These are phyloP conservation scores for Polytolypa hystricis DNA, from an alignment of 2,329 filamentous ascomycete species.

Conservation along the genomic window DNA sequence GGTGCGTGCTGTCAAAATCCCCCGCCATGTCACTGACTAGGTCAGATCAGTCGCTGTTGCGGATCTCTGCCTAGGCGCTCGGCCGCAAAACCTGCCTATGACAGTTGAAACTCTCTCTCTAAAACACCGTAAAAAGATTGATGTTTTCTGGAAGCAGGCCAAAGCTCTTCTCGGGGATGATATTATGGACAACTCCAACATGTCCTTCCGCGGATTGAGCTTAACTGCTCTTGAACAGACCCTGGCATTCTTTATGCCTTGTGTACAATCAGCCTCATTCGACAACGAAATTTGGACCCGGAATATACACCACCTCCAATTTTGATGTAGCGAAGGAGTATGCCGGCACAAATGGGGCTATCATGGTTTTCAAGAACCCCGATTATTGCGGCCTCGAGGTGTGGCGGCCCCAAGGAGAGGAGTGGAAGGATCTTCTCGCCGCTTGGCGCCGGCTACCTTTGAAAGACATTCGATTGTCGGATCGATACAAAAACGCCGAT, in stretches of 20 bases:
- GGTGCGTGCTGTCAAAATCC: neutral
- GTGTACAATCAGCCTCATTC: neutral
- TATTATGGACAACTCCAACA: neutral
- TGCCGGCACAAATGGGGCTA: constrained; percentile 1
- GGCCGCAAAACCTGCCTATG: neutral
- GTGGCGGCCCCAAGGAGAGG: constrained; percentile 7
- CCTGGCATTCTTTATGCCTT: constrained; percentile 2
- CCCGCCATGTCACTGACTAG: neutral
- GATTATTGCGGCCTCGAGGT: constrained; percentile 1
- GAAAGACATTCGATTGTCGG: neutral
- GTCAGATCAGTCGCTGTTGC: neutral
- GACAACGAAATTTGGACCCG: constrained; percentile 8
- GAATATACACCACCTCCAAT: constrained; percentile 2
- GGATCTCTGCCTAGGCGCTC: neutral
- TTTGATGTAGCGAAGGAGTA: neutral
- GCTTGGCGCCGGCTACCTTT: neutral
- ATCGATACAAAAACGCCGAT: neutral
- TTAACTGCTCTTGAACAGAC: neutral
- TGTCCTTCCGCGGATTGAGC: neutral
- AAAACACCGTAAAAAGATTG: neutral
- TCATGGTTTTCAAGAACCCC: constrained; percentile 6
- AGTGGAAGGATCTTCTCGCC: constrained; percentile 10
- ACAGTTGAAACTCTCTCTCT: neutral
- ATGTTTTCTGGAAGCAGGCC: neutral
- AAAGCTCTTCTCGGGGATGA: neutral